Conservation (phyloP, 768 basidiomycete genomes). For the Leccinum variicolor region DNA sequence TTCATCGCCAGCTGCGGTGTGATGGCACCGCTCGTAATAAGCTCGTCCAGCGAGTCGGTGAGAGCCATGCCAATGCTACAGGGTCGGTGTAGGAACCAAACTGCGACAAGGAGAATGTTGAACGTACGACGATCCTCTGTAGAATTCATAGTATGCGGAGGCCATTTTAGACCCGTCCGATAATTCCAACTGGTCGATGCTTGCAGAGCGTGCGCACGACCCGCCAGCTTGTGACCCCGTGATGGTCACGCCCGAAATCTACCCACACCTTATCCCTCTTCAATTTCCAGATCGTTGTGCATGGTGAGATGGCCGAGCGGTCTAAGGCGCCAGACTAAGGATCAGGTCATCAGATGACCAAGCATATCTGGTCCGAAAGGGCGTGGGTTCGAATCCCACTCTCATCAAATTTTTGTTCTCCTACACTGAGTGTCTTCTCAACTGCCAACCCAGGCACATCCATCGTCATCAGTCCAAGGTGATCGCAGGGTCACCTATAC, state of each 20-base stretch:
- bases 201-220: not conserved
- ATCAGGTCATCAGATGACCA: conserved; percentile 31
- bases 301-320: conserved; percentile 54
- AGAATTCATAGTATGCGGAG: conserved; percentile 88
- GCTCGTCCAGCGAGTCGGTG: conserved; percentile 96
- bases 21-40: conserved; percentile 95
- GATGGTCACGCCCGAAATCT: conserved; percentile 15
- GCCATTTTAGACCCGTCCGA: conserved; percentile 49
- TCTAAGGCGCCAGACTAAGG: conserved; percentile 64
- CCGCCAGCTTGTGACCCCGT: conserved; percentile 18
- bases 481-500: no score
- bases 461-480: no score
- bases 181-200: conserved; percentile 5
- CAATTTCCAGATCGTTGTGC: not conserved
- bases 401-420: conserved; percentile 18
- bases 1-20: conserved; percentile 99
- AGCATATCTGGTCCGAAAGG: conserved; percentile 37
- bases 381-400: conserved; percentile 44
- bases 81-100: not conserved
- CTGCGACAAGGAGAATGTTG: not conserved
- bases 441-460: no score
- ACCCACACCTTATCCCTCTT: not conserved
- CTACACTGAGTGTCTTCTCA: no score
- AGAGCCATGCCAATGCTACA: conserved; percentile 93
- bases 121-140: conserved; percentile 86